Evolutionary conservation across 805 yeast genomes (phyloP).

Genomic region (Spathaspora gorwiae): DNA sequence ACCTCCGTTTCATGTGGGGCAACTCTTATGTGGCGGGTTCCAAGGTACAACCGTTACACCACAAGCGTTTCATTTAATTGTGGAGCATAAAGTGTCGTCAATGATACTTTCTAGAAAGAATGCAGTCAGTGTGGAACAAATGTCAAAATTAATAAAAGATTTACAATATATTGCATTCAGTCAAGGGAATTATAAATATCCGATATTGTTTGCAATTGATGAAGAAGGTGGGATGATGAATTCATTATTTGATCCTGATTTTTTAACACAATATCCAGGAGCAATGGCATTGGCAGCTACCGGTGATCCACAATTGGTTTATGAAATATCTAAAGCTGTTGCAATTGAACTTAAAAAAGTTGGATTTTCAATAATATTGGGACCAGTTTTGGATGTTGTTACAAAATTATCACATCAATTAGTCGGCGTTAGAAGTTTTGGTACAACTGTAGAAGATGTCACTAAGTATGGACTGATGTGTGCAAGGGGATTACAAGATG

Average conservation of each 20-base stretch:
- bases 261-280: conserved; percentile 56
- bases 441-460: conserved; percentile 57
- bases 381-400: conserved; percentile 61
- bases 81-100: conserved; percentile 47
- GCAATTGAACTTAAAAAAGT: conserved; percentile 50
- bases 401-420: conserved; percentile 52
- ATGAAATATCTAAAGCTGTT: conserved; percentile 49
- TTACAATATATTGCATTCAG: conserved; percentile 50
- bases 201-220: conserved; percentile 54
- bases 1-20: conserved; percentile 33
- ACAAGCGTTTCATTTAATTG: conserved; percentile 49
- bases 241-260: conserved; percentile 48
- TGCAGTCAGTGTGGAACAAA: conserved; percentile 45
- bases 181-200: conserved; percentile 46
- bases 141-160: conserved; percentile 46
- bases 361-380: conserved; percentile 53
- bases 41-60: conserved; percentile 50
- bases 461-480: conserved; percentile 49
- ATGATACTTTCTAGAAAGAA: conserved; percentile 51
- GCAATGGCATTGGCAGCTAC: conserved; percentile 63
- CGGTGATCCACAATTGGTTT: conserved; percentile 44
- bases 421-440: conserved; percentile 58
- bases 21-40: conserved; percentile 56
- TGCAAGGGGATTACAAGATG: conserved; percentile 49
- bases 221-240: conserved; percentile 65